Base-by-base conservation (phyloP, 129 eudicot species). In the Heracleum sosnowskyi region DNA sequence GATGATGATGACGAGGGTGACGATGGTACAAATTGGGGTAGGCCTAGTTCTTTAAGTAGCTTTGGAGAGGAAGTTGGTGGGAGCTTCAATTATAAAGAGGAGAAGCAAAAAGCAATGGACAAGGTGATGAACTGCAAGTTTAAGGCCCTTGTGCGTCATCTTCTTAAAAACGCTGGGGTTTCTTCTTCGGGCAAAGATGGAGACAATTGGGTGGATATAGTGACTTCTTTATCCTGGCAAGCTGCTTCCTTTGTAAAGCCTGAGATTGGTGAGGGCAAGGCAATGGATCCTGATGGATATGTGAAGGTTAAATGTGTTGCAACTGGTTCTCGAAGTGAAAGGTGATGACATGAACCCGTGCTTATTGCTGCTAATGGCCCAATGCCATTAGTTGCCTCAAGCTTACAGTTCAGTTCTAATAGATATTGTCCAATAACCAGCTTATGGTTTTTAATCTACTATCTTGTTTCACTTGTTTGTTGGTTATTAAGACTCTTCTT, bases 241-340 rank as follows among this genome's bases (percentile, higher is more conserved):
- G 97, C 98, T 84, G 97, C 98, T 76, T 83, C 89, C 17, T 88
- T 86, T 88, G 80, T 93, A 77, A 89, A 91, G 85, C 98, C 98
- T 42, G 96, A 86, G 76, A 81, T 87, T 75, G 79, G 81, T 49
- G 91, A 84, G 72, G 92, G 92, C 69, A 91, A 93, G 71, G 84
- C 90, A 69, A 91, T 93, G 95, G 97, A 93, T 87, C 97, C 97
- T 60, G 86, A 88, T 84, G 93, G 93, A 77, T 87, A 88, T 86
- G 97, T 93, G 71, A 93, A 93, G 87, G 83, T 93, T 74, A 93
- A 93, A 85, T 93, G 98, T 80, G 80, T 91, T 63, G 91, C 95
- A 42, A 80, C 90, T 33, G 98, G 98, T 77, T 82, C 88, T 74
- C 91, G 83, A 70, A 80, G 71, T 41, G 89, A 88, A 82, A 93